Evolutionary conservation across 257 asterid genomes (phyloP).

Genomic region (Catharanthus roseus): DNA sequence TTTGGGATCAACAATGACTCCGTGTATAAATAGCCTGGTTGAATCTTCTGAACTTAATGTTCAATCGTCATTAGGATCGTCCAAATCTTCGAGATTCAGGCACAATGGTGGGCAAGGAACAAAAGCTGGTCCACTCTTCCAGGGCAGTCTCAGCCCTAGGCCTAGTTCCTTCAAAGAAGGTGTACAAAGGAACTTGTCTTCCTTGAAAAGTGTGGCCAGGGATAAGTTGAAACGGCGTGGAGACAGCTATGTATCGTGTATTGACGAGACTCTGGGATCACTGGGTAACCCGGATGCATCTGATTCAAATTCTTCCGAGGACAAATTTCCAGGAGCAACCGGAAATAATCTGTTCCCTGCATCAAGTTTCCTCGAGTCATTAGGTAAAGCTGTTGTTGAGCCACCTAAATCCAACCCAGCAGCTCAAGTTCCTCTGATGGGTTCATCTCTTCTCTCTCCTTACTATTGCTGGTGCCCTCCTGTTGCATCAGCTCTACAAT

Average conservation of each 20-base stretch:
- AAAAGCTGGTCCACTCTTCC: slow-evolving; percentile 40
- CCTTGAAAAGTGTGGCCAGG: slow-evolving; percentile 40
- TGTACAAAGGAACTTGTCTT: slow-evolving; percentile 41
- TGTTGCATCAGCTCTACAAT: slow-evolving; percentile 46
- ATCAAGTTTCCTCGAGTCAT: slow-evolving; percentile 34
- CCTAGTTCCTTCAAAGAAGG: slow-evolving; percentile 61
- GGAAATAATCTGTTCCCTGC: slow-evolving; percentile 26
- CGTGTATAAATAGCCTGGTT: slow-evolving; percentile 28
- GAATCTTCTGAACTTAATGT: slow-evolving; percentile 34
- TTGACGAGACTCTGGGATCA: slow-evolving; percentile 30
- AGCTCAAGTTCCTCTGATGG: slow-evolving; percentile 31
- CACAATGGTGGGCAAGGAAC: slow-evolving; percentile 42
- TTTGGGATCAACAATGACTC: slow-evolving; percentile 44
- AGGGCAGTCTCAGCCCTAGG: slow-evolving; percentile 59
- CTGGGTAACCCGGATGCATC: slow-evolving; percentile 28
- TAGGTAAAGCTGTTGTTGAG: slow-evolving; percentile 24
- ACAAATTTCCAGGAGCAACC: slow-evolving; percentile 30
- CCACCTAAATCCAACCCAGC: slow-evolving; percentile 34
- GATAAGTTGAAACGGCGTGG: slow-evolving; percentile 49
- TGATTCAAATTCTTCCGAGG: slow-evolving; percentile 24
- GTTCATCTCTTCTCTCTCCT: slow-evolving; percentile 53
- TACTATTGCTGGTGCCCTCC: slow-evolving; percentile 94
- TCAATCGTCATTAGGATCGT: slow-evolving; percentile 19
- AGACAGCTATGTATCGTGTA: slow-evolving; percentile 33
- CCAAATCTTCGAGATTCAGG: slow-evolving; percentile 40